Percentiles rank a stretch among this genome's conserved stretches.
Evolutionary conservation across 164 flowering plant species (phyloP).

Genomic region (Platanus orientalis): DNA sequence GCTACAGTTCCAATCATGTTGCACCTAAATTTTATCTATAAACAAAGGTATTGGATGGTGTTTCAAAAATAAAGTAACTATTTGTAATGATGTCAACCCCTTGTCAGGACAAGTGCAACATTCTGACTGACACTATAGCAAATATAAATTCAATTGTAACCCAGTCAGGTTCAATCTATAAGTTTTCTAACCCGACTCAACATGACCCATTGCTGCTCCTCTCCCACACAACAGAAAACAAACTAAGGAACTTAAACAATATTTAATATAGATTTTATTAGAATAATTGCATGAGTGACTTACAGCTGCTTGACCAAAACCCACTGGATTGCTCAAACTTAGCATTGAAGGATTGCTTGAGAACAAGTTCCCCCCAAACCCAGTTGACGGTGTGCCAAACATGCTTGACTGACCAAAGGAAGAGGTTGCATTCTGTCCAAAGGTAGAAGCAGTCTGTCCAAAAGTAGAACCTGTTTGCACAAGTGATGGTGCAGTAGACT

Average conservation of each 20-base stretch:
- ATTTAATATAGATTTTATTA: not conserved
- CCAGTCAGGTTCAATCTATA: too few relatives aligned
- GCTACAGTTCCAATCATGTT: too few relatives aligned
- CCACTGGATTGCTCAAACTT: constrained; percentile 31
- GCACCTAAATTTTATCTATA: too few relatives aligned
- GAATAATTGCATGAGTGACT: constrained; percentile 24
- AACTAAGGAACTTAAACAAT: not conserved
- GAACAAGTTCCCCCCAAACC: constrained; percentile 55
- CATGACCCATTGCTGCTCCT: not conserved
- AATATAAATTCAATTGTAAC: too few relatives aligned
- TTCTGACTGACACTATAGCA: too few relatives aligned
- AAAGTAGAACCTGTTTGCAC: constrained; percentile 57
- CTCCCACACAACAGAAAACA: not conserved
- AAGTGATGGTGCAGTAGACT: constrained; percentile 53
- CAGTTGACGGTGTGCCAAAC: constrained; percentile 54
- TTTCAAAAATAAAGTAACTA: too few relatives aligned
- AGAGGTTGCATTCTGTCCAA: constrained; percentile 52
- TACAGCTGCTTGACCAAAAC: constrained; percentile 65
- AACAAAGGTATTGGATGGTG: too few relatives aligned
- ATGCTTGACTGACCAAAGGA: constrained; percentile 51
- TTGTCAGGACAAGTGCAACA: too few relatives aligned
- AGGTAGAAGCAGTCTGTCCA: constrained; percentile 47
- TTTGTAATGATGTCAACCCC: too few relatives aligned
- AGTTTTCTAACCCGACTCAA: not conserved
- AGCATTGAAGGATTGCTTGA: constrained; percentile 48